A percentile compares a stretch with the other conserved stretches of the same genome.
phyloP scores from a whole-genome alignment of 2,329 filamentous ascomycete species.

The Bimuria novae-zelandiae region DNA sequence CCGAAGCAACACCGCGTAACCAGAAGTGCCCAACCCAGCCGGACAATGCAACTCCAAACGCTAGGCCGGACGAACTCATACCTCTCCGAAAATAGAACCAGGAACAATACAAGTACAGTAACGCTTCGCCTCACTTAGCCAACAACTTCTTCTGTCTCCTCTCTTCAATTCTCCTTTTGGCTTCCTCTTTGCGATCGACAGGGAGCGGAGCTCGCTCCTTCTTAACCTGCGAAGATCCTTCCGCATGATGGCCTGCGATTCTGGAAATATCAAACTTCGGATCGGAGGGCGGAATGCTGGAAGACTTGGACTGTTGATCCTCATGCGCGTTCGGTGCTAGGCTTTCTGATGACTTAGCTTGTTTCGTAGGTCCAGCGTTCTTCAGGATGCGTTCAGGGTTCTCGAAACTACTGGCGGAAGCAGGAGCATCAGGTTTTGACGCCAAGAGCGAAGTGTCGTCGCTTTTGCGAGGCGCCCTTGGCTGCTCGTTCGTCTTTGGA shows the following conservation, averaged over 20 bases:
- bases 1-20: no score
- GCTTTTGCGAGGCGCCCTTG: slow-evolving; percentile 2
- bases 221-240: slow-evolving; percentile 25
- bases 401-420: slow-evolving; percentile 2
- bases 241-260: slow-evolving; percentile 29
- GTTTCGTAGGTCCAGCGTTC: slow-evolving; percentile 10
- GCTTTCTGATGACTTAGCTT: slow-evolving; percentile 6
- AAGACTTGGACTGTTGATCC: neutral
- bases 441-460: neutral
- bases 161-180: slow-evolving; percentile 31
- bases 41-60: neutral
- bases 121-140: neutral
- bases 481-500: neutral
- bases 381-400: neutral
- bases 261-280: slow-evolving; percentile 29
- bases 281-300: slow-evolving; percentile 16
- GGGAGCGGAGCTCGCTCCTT: slow-evolving; percentile 23
- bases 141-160: slow-evolving; percentile 33
- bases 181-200: slow-evolving; percentile 33
- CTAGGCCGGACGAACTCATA: no score
- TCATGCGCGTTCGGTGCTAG: neutral
- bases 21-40: neutral
- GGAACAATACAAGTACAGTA: neutral
- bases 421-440: slow-evolving; percentile 6
- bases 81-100: no score